A percentile compares a stretch with the other conserved stretches of the same genome.
phyloP scores from a whole-genome alignment of 2,329 filamentous ascomycete genomes.

The Xylaria sp. region DNA sequence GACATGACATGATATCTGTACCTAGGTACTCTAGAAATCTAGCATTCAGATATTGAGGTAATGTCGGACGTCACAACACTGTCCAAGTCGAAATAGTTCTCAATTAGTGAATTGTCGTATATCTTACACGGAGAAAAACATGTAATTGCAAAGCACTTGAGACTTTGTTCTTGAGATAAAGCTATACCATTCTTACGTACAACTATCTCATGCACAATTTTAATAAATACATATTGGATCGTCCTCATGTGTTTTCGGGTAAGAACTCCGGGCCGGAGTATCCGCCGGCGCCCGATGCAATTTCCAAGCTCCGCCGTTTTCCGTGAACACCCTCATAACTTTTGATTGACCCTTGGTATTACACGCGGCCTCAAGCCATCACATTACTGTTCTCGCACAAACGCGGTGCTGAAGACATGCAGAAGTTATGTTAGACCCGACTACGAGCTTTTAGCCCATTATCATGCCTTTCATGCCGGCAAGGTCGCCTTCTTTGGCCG shows the following conservation, averaged over 20 bases:
- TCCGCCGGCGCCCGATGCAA: conserved; percentile 45
- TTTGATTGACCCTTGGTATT: conserved; percentile 47
- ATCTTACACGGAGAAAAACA: background rate
- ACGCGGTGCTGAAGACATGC: conserved; percentile 32
- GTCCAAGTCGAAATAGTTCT: background rate
- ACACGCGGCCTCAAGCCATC: conserved; percentile 42
- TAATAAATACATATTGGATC: conserved; percentile 32
- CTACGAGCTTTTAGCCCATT: conserved; percentile 65
- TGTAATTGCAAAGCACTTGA: background rate
- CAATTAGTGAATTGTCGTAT: no score
- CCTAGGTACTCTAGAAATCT: background rate
- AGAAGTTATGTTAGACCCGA: conserved; percentile 23
- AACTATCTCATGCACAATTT: conserved; percentile 34
- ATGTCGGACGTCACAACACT: background rate
- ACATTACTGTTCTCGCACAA: conserved; percentile 43
- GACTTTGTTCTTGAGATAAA: conserved; percentile 14
- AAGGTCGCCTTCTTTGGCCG: conserved; percentile 97
- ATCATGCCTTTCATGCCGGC: conserved; percentile 81
- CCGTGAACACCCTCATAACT: conserved; percentile 45
- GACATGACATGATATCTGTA: background rate
- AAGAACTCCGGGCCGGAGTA: conserved; percentile 36
- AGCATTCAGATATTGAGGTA: background rate
- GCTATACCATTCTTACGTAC: conserved; percentile 25
- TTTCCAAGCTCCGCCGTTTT: conserved; percentile 44
- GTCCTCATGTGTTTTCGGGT: conserved; percentile 17